These are phyloP conservation scores for Ogataea ganodermae DNA, from an alignment of 805 yeast species.

Conservation along the genomic window DNA sequence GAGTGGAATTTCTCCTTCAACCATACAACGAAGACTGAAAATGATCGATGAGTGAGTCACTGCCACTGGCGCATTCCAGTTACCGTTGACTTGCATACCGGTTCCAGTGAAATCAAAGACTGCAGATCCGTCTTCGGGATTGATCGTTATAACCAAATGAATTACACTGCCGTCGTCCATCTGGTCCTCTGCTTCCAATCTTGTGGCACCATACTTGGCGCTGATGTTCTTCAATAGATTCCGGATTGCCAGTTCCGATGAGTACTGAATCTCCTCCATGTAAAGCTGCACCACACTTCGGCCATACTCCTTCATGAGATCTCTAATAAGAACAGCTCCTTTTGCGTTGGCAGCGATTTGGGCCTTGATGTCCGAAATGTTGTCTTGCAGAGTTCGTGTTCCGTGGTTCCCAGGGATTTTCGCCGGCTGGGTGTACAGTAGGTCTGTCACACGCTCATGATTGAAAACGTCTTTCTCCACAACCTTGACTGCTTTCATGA, in stretches of 20 bases:
- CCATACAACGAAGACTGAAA: slow-evolving; percentile 80
- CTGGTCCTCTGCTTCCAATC: slow-evolving; percentile 56
- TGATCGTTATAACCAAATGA: slow-evolving; percentile 50
- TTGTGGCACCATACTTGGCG: slow-evolving; percentile 38
- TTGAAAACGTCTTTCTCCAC: slow-evolving; percentile 53
- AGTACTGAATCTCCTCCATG: slow-evolving; percentile 77
- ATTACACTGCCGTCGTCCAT: slow-evolving; percentile 83
- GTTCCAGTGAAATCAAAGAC: slow-evolving; percentile 84
- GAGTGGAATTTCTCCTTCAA: slow-evolving; percentile 82
- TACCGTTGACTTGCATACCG: slow-evolving; percentile 80
- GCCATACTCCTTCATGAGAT: slow-evolving; percentile 45
- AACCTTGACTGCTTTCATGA: slow-evolving; percentile 53
- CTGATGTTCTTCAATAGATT: slow-evolving; percentile 47
- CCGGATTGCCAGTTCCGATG: slow-evolving; percentile 71
- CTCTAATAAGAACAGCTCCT: slow-evolving; percentile 48
- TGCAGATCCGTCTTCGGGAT: slow-evolving; percentile 51
- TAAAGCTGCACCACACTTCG: slow-evolving; percentile 67
- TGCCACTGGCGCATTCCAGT: slow-evolving; percentile 89
- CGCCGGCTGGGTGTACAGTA: slow-evolving; percentile 48
- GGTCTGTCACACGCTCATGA: slow-evolving; percentile 47
- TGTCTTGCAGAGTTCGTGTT: slow-evolving; percentile 55
- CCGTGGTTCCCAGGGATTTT: slow-evolving; percentile 54
- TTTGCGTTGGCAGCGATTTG: slow-evolving; percentile 53
- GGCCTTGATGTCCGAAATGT: slow-evolving; percentile 51
- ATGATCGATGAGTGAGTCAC: slow-evolving; percentile 86